Base-by-base conservation (phyloP, 2,329 filamentous ascomycete genomes). In the Didymella pinodella region DNA sequence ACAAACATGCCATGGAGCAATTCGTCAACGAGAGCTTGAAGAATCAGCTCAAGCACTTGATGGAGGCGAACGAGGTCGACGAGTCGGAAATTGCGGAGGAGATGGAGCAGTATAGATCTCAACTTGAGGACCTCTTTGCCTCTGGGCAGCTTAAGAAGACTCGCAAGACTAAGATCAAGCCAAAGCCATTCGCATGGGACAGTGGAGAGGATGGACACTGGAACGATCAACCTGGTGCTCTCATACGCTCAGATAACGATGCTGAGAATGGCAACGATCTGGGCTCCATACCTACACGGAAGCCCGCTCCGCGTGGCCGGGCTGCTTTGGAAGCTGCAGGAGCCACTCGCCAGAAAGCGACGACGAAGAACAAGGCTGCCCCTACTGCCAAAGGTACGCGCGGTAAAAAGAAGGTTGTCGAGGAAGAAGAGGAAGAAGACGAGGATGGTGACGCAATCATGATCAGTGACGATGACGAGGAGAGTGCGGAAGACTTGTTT, bases 201-300 rank as follows among this genome's bases (percentile, higher is more conserved):
- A 91, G 87, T n/a, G 94, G 98, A 65, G 80, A 93, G 26, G 90
- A 97, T 48, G 95, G 93, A 0, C 84, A 84, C 49, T 98, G 94
- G 93, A 90, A 90, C 60, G 90, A 95, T 47, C 87, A 92, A 58
- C 86, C 90, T 0, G 88, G 86, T 7, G 91, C 89, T 1, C 75
- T 88, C 5, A 82, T 88, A 44, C 79, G 79, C 57, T 80, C 80
- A 20, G 78, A 84, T 60, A 79, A 83, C 46, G 84, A 81, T 16
- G 81, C 80, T 14, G 77, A 79, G 41, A 79, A 79, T 34, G 81
- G 75, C 4, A 74, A 77, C 4, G 60, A 65, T 44, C 54, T 67
- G 26, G 69, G 69, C 7, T 66, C 73, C 20, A 64, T 71, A 41
- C 69, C 77, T 3, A 62, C 77, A 20, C 78, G 77, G 49, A 74